Percentiles rank a stretch among this genome's conserved stretches.
Conservation (phyloP, 2,329 filamentous ascomycete genomes). For the Xylaria sp. region DNA sequence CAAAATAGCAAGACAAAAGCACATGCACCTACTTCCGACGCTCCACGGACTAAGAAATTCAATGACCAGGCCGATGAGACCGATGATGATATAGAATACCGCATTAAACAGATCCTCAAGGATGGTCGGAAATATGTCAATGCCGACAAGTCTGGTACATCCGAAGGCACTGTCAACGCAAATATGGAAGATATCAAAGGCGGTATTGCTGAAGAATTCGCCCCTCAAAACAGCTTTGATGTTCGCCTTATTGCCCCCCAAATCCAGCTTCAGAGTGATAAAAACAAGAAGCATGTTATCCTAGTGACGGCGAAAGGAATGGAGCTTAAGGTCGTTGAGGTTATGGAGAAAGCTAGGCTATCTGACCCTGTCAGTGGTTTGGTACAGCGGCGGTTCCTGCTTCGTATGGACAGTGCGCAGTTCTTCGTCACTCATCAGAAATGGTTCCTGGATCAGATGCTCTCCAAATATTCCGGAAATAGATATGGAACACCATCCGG, state of each 20-base stretch:
- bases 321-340: slow-evolving; percentile 96
- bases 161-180: slow-evolving; percentile 51
- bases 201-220: slow-evolving; percentile 88
- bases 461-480: slow-evolving; percentile 94
- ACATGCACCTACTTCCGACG: slow-evolving; percentile 42
- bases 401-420: slow-evolving; percentile 97
- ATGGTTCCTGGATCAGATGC: slow-evolving; percentile 83
- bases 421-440: slow-evolving; percentile 98
- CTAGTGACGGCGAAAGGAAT: slow-evolving; percentile 97
- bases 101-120: slow-evolving; percentile 84
- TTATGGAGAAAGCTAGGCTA: slow-evolving; percentile 95
- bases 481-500: slow-evolving; percentile 87
- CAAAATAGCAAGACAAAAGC: slow-evolving; percentile 50
- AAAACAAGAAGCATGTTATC: slow-evolving; percentile 96
- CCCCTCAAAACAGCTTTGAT: slow-evolving; percentile 92
- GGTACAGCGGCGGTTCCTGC: slow-evolving; percentile 91
- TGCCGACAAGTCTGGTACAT: slow-evolving; percentile 68
- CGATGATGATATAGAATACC: slow-evolving; percentile 77
- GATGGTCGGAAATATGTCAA: slow-evolving; percentile 87
- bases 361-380: slow-evolving; percentile 94
- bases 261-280: slow-evolving; percentile 97
- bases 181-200: slow-evolving; percentile 73
- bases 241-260: slow-evolving; percentile 95
- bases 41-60: slow-evolving; percentile 52
- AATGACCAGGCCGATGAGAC: slow-evolving; percentile 66